Percentiles rank a stretch among this genome's conserved stretches.
These are phyloP conservation scores for Eucalyptus regnans DNA, from an alignment of 345 rosid species.

Conservation along the genomic window DNA sequence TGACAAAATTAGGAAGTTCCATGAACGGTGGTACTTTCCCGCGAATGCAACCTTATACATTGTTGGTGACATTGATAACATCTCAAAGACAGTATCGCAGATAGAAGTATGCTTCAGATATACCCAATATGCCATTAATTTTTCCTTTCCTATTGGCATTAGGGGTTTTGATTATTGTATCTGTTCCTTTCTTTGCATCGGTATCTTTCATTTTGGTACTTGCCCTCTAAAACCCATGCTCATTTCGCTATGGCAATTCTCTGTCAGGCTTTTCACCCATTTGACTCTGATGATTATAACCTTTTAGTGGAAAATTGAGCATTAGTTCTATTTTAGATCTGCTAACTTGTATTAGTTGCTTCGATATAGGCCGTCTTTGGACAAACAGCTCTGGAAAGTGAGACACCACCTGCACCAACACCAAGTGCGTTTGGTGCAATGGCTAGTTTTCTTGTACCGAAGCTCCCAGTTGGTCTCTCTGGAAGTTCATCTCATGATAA, in stretches of 20 bases:
- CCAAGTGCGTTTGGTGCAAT: constrained; percentile 90
- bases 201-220: not conserved
- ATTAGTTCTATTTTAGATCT: not conserved
- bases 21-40: constrained; percentile 98
- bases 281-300: not conserved
- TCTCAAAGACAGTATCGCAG: constrained; percentile 52
- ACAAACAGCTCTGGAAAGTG: constrained; percentile 48
- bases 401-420: constrained; percentile 35
- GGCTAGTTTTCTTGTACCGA: constrained; percentile 99
- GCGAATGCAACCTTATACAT: constrained; percentile 94
- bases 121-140: not conserved
- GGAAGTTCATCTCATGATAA: constrained; percentile 65
- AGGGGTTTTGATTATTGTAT: not conserved
- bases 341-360: not conserved
- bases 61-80: constrained; percentile 84
- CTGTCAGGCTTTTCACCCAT: not conserved
- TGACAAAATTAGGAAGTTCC: constrained; percentile 95
- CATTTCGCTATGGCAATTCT: not conserved
- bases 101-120: constrained; percentile 58
- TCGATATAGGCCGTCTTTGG: constrained; percentile 70
- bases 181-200: not conserved
- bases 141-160: not conserved
- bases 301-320: not conserved
- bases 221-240: not conserved
- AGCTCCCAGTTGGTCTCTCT: constrained; percentile 78